Conservation (phyloP, 768 basidiomycete species). For the Pholiota molesta region DNA sequence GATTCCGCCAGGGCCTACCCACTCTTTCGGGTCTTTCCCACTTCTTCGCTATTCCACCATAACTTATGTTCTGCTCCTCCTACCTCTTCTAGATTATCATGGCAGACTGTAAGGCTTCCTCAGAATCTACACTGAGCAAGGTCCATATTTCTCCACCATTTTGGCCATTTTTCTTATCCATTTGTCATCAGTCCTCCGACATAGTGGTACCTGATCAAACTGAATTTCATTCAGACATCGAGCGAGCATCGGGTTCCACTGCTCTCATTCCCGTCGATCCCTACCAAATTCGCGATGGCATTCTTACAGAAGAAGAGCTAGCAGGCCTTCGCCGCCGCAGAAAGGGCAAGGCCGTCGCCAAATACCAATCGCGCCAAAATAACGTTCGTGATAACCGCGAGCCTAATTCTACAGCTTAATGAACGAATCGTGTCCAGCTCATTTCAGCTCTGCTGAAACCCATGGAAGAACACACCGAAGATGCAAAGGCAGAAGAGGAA, state of each 20-base stretch:
- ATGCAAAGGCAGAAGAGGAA: constrained; percentile 74
- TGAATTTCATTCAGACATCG: constrained; percentile 46
- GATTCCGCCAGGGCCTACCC: constrained; percentile 33
- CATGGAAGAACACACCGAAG: constrained; percentile 86
- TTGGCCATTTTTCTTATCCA: constrained; percentile 16
- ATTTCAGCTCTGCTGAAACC: constrained; percentile 88
- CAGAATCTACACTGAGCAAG: constrained; percentile 25
- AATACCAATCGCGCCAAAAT: constrained; percentile 75
- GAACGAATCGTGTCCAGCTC: constrained; percentile 51
- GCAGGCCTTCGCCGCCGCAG: constrained; percentile 60
- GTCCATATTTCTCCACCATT: constrained; percentile 26
- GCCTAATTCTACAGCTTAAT: constrained; percentile 2
- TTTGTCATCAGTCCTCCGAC: constrained; percentile 42
- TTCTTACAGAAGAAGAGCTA: constrained; percentile 67
- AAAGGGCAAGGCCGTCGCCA: constrained; percentile 64
- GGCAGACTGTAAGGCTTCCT: constrained; percentile 33
- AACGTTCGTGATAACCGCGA: constrained; percentile 39
- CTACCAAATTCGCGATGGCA: constrained; percentile 61
- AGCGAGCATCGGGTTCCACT: constrained; percentile 39
- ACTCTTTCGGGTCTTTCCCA: constrained; percentile 44
- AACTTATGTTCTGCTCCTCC: constrained; percentile 27
- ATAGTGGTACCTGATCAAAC: constrained; percentile 52
- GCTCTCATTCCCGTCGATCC: constrained; percentile 55
- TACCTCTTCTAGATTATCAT: constrained; percentile 33
- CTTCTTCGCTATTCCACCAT: constrained; percentile 25